Evolutionary conservation across 257 asterid genomes (phyloP).

Genomic region (Gardenia jasminoides): DNA sequence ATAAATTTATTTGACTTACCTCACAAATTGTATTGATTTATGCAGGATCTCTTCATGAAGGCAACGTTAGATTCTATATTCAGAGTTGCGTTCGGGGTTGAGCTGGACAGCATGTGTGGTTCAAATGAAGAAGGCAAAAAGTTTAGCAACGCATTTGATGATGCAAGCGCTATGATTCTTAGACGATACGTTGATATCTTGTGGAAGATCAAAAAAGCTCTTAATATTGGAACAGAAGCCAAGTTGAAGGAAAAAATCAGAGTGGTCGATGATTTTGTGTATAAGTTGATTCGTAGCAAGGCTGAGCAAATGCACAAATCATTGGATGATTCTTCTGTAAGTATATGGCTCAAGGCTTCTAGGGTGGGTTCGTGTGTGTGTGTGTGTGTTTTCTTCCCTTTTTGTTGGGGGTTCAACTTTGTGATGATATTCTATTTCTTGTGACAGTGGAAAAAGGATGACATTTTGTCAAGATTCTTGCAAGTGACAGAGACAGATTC

Average conservation of each 20-base stretch:
- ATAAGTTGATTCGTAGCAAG: constrained; percentile 42
- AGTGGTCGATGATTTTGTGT: constrained; percentile 43
- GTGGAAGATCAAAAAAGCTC: constrained; percentile 51
- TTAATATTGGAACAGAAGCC: constrained; percentile 50
- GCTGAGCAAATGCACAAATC: constrained; percentile 34
- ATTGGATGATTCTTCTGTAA: constrained; percentile 25
- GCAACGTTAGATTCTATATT: constrained; percentile 52
- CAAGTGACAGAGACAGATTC: constrained; percentile 38
- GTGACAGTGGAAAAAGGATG: constrained; percentile 43
- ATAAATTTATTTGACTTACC: not conserved
- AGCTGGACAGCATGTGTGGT: constrained; percentile 49
- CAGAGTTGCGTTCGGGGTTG: constrained; percentile 56
- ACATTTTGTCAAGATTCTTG: constrained; percentile 53
- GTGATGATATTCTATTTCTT: not conserved
- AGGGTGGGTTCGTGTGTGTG: not conserved
- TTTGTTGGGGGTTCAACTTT: not conserved
- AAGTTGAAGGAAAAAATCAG: constrained; percentile 38
- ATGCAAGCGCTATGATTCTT: constrained; percentile 46
- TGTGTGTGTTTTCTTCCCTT: too few species aligned
- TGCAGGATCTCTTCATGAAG: constrained; percentile 51
- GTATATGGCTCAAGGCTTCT: constrained; percentile 6
- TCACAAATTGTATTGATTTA: not conserved
- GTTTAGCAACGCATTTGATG: constrained; percentile 53
- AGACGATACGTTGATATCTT: constrained; percentile 53
- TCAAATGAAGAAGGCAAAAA: constrained; percentile 39